Percentiles rank a stretch among this genome's conserved stretches.
phyloP scores from a whole-genome alignment of 805 yeast genomes.

The Barnettozyma wickerhamii region DNA sequence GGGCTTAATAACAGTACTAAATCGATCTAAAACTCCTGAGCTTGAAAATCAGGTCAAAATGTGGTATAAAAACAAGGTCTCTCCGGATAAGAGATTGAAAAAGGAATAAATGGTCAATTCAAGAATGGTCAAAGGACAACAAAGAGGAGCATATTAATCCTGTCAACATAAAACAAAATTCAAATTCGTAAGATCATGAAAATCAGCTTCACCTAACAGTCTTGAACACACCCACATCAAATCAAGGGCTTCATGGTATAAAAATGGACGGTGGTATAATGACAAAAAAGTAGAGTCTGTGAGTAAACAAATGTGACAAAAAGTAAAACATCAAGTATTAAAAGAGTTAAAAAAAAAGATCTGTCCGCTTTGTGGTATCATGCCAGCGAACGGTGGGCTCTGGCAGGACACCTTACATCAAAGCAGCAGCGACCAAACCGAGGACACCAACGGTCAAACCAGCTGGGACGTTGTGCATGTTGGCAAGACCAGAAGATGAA shows the following conservation, averaged over 20 bases:
- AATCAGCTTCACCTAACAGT: background rate
- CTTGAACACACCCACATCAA: background rate
- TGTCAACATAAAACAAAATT: background rate
- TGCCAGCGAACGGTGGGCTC: background rate
- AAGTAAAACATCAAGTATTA: background rate
- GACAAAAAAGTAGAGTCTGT: background rate
- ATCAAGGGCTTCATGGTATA: background rate
- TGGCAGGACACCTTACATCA: slow-evolving; percentile 11
- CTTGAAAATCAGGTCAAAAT: background rate
- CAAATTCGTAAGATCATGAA: background rate
- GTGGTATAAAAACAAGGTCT: background rate
- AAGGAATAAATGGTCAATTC: background rate
- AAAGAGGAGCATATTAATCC: background rate
- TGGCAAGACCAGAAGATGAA: slow-evolving; percentile 27
- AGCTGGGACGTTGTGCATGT: slow-evolving; percentile 21
- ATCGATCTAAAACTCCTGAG: too few relatives aligned
- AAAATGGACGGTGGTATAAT: background rate
- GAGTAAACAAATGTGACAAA: background rate
- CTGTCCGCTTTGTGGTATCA: background rate
- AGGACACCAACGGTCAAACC: slow-evolving; percentile 24
- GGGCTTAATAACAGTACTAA: background rate
- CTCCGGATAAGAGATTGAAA: background rate
- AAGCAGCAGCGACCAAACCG: slow-evolving; percentile 27
- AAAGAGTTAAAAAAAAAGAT: background rate
- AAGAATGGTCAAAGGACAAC: background rate